phyloP scores from a whole-genome alignment of 257 asterid genomes.

The Osmanthus fragrans region DNA sequence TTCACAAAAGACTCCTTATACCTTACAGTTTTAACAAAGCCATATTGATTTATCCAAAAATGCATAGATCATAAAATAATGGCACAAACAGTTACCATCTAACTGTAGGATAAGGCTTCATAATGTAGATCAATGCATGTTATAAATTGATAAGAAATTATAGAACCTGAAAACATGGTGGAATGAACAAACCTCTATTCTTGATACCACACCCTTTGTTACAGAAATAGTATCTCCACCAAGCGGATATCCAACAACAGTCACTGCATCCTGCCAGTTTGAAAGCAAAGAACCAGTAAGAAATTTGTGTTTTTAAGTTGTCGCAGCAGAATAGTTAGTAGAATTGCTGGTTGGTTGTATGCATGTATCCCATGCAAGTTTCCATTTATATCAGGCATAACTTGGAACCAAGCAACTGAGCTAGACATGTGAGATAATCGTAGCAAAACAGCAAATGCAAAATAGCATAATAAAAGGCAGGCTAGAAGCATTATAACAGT shows the following conservation, averaged over 20 bases:
- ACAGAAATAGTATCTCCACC: conserved; percentile 99
- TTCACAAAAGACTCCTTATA: background rate
- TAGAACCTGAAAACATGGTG: conserved; percentile 16
- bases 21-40: background rate
- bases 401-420: conserved; percentile 8
- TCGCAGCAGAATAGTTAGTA: conserved; percentile 8
- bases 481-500: background rate
- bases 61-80: background rate
- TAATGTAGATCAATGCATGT: background rate
- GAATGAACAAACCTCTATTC: conserved; percentile 79
- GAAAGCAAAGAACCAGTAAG: conserved; percentile 21
- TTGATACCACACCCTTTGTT: conserved; percentile 94
- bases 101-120: conserved; percentile 15
- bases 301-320: background rate
- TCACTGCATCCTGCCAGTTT: conserved; percentile 76
- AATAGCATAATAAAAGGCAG: conserved; percentile 8
- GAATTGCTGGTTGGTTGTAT: background rate
- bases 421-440: conserved; percentile 6
- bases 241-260: conserved; percentile 97
- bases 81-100: background rate
- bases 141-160: background rate
- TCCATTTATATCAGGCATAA: background rate
- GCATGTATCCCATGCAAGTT: conserved; percentile 17
- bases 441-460: background rate
- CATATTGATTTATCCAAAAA: background rate